Evolutionary conservation across 2,329 filamentous ascomycete genomes (phyloP).

Genomic region (Sphaerulina musiva): DNA sequence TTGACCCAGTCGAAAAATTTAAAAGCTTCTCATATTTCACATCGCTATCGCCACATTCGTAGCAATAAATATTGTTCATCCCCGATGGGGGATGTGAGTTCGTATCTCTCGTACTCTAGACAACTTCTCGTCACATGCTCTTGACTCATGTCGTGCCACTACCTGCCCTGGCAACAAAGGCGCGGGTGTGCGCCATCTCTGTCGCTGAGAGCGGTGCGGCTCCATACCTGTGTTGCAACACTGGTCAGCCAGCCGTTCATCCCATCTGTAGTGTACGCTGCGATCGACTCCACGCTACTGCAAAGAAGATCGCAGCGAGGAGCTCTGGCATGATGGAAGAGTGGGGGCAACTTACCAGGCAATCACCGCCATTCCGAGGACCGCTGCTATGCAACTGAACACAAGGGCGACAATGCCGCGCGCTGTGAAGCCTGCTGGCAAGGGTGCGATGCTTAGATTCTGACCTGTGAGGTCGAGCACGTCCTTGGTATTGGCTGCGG

Average conservation of each 20-base stretch:
- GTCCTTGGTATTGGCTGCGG: conserved; percentile 62
- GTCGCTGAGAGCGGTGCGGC: conserved; percentile 27
- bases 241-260: conserved; percentile 11
- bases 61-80: background rate
- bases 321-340: background rate
- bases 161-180: conserved; percentile 23
- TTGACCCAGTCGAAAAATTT: background rate
- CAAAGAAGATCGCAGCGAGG: conserved; percentile 7
- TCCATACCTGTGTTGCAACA: conserved; percentile 30
- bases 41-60: background rate
- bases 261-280: background rate
- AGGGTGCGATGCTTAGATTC: conserved; percentile 47
- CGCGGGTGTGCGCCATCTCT: conserved; percentile 25
- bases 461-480: conserved; percentile 58
- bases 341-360: conserved; percentile 52
- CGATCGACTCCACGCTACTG: conserved; percentile 1
- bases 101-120: background rate
- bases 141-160: conserved; percentile 10
- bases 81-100: background rate
- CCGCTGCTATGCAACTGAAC: conserved; percentile 62
- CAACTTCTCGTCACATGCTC: background rate
- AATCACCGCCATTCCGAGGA: conserved; percentile 62
- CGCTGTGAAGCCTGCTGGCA: conserved; percentile 65
- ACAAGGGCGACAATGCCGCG: conserved; percentile 67
- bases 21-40: background rate